Evolutionary conservation across 495 filamentous ascomycete species (phyloP), one percentile per base, ranked within the genome.

Genomic region (Staphylotrichum longicolle): DNA sequence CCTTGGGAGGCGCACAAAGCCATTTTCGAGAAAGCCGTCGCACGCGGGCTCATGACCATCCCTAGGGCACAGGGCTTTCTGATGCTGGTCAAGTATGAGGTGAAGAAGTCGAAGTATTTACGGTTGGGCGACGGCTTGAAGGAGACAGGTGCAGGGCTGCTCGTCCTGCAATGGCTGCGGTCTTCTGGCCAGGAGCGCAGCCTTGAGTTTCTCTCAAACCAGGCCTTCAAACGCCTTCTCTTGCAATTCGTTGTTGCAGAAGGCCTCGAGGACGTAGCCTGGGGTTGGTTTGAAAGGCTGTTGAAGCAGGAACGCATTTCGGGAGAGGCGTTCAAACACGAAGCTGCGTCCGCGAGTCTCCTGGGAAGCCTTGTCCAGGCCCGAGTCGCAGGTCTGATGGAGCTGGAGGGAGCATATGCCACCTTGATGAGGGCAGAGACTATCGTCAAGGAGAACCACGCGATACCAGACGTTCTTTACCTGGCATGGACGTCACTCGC

Each of bases 201-300:
- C 8, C 64, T 77, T 0, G 40, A 61, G 2, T 81, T 83, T 42
- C 59, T 80, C 3, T 37, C 52, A 7, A 47, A 78, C 45, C 5
- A 11, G 7, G 1, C 7, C 6, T 74, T 84, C 46, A 58, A 74
- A 15, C 11, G n/a, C 2, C 20, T 66, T 2, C 64, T 84, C 2
- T 33, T 81, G 30, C 73, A 65, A 1, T 83, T 82, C 66, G 69
- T 84, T 57, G 72, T 81, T n/a, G 79, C 78, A 41, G 81, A 84
- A 54, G 75, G 75, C 27, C 67, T 77, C 1, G 74, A 82, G 7
- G 72, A 76, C 14, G 63, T 79, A 2, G 66, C 71, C 12, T 78
- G 73, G 73, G 56, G 30, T 5, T 85, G 82, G 82, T 52, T 78
- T 5, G 65, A 68, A 20, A 71, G 68, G 1, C 54, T 77, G 0